Conservation (phyloP, 2,329 filamentous ascomycete genomes). For the Ceratocystis eucalypticola region DNA sequence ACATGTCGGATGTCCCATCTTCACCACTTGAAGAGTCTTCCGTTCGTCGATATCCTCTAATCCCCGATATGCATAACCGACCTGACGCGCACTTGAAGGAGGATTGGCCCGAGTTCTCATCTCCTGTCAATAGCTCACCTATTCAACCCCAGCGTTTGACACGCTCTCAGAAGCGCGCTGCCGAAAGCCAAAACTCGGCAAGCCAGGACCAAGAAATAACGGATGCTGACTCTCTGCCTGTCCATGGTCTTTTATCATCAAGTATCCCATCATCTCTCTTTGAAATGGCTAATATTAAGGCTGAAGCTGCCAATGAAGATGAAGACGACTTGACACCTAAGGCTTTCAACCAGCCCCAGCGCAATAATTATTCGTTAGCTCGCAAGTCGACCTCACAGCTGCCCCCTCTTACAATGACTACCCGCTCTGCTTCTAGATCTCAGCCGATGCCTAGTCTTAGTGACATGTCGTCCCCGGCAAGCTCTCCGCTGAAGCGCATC, state of each 20-base stretch:
- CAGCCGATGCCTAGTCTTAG: not conserved
- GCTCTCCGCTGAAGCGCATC: conserved; percentile 9
- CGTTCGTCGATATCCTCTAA: conserved; percentile 37
- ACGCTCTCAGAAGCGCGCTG: conserved; percentile 9
- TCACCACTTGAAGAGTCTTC: conserved; percentile 37
- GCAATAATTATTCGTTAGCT: not conserved
- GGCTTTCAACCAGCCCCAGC: not conserved
- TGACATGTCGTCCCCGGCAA: conserved; percentile 7
- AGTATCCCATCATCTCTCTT: conserved; percentile 5
- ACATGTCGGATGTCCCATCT: conserved; percentile 38
- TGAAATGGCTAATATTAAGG: conserved; percentile 6
- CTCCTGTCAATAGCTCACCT: conserved; percentile 35
- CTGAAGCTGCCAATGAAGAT: not conserved
- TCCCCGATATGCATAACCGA: conserved; percentile 39
- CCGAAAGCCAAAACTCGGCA: not conserved
- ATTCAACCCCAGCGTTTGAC: conserved; percentile 20
- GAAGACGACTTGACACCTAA: not conserved
- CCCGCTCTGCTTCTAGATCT: conserved; percentile 11
- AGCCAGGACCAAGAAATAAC: conserved; percentile 8
- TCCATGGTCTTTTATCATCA: not conserved
- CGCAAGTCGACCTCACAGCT: conserved; percentile 11
- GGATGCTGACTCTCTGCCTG: not conserved
- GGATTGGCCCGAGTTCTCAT: conserved; percentile 45
- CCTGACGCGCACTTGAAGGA: conserved; percentile 24
- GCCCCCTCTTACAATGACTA: conserved; percentile 17